A percentile compares a stretch with the other conserved stretches of the same genome.
phyloP scores from a whole-genome alignment of 2,329 filamentous ascomycete genomes.

The Ophioceras dolichostomum region DNA sequence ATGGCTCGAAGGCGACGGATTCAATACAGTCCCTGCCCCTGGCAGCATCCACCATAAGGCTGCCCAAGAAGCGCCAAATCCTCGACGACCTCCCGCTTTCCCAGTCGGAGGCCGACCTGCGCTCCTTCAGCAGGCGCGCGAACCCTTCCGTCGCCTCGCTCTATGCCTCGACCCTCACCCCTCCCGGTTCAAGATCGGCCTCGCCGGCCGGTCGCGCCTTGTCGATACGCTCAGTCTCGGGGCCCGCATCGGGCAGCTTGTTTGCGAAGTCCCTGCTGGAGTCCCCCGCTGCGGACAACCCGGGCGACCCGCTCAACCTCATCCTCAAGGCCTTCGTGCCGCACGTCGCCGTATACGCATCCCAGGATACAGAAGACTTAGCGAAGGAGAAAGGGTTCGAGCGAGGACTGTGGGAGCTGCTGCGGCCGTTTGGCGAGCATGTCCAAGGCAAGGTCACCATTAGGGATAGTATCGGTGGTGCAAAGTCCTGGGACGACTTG shows the following conservation, averaged over 20 bases:
- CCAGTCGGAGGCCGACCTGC: slow-evolving; percentile 39
- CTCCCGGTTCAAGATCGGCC: slow-evolving; percentile 53
- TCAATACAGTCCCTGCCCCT: slow-evolving; percentile 59
- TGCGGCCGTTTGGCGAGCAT: slow-evolving; percentile 83
- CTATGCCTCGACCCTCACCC: slow-evolving; percentile 55
- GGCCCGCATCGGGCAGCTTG: slow-evolving; percentile 37
- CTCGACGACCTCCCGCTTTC: slow-evolving; percentile 30
- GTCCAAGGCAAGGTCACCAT: slow-evolving; percentile 82
- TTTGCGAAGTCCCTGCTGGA: slow-evolving; percentile 30
- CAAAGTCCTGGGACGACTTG: slow-evolving; percentile 78
- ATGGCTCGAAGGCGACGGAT: slow-evolving; percentile 52
- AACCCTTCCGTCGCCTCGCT: slow-evolving; percentile 48
- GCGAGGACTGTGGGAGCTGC: slow-evolving; percentile 68
- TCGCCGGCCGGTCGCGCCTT: slow-evolving; percentile 52
- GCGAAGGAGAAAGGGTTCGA: slow-evolving; percentile 74
- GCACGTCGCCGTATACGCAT: slow-evolving; percentile 78
- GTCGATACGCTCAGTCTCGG: slow-evolving; percentile 40
- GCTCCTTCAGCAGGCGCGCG: slow-evolving; percentile 26
- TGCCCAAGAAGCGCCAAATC: slow-evolving; percentile 50
- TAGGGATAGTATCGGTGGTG: slow-evolving; percentile 77
- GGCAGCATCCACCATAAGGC: slow-evolving; percentile 45
- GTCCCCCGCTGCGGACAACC: slow-evolving; percentile 27
- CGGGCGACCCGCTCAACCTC: slow-evolving; percentile 46
- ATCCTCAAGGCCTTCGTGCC: slow-evolving; percentile 81
- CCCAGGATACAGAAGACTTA: slow-evolving; percentile 71